phyloP scores from a whole-genome alignment of 1,284 basidiomycete genomes.

The Ustilago trichophora region DNA sequence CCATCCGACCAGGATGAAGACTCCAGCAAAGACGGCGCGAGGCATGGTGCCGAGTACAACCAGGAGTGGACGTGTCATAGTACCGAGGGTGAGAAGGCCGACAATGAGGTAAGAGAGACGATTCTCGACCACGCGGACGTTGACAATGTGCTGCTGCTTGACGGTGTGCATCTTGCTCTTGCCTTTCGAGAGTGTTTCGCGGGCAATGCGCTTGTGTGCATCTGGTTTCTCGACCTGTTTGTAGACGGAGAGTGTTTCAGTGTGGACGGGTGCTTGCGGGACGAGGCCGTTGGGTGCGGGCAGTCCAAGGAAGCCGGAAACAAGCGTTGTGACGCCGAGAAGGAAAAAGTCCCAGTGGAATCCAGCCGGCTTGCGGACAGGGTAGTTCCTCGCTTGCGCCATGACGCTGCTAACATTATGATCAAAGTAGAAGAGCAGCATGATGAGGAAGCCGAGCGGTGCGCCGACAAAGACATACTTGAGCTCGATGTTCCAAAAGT shows the following conservation, averaged over 20 bases:
- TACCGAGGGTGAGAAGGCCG: constrained; percentile 63
- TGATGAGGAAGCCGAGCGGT: constrained; percentile 71
- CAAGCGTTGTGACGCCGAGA: constrained; percentile 88
- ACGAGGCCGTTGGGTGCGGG: constrained; percentile 92
- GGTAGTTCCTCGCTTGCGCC: constrained; percentile 90
- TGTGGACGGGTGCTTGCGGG: constrained; percentile 95
- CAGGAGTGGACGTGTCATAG: constrained; percentile 65
- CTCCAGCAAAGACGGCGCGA: constrained; percentile 62
- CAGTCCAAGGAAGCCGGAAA: constrained; percentile 86
- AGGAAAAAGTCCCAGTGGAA: constrained; percentile 82
- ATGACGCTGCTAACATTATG: constrained; percentile 82
- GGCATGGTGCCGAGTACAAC: constrained; percentile 63
- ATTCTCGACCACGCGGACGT: constrained; percentile 60
- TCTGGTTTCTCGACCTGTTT: constrained; percentile 67
- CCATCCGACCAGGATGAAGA: constrained; percentile 66
- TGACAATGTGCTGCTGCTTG: constrained; percentile 52
- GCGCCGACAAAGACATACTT: constrained; percentile 86
- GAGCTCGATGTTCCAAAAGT: constrained; percentile 87
- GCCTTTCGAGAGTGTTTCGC: constrained; percentile 69
- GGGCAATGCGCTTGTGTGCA: constrained; percentile 53
- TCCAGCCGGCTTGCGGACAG: constrained; percentile 87
- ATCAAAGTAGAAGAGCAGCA: constrained; percentile 66
- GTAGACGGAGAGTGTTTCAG: constrained; percentile 82
- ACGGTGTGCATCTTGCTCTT: constrained; percentile 27
- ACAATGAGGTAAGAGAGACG: constrained; percentile 63